Percentiles rank a stretch among this genome's conserved stretches.
Conservation (phyloP, 2,329 filamentous ascomycete species). For the Sarocladium strictum region DNA sequence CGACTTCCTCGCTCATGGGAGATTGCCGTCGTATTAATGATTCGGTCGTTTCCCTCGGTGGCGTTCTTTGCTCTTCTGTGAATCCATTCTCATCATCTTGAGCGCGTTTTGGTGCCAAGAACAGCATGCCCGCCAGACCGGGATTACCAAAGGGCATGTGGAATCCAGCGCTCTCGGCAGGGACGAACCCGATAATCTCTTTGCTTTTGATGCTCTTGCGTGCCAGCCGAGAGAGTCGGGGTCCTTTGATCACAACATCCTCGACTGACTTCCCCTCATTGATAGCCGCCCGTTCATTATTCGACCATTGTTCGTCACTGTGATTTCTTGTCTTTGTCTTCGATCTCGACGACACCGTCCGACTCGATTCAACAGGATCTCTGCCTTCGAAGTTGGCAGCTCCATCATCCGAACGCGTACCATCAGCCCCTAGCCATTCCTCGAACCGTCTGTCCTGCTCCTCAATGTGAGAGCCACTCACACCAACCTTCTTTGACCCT, state of each 20-base stretch:
- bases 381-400: neutral
- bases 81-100: neutral
- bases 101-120: neutral
- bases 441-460: slow-evolving; percentile 8
- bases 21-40: neutral
- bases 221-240: slow-evolving; percentile 32
- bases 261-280: neutral
- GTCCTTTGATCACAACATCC: slow-evolving; percentile 16
- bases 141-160: neutral
- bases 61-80: no score
- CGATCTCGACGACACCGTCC: neutral
- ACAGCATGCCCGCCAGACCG: neutral
- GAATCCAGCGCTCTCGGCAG: slow-evolving; percentile 11
- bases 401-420: neutral
- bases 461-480: neutral
- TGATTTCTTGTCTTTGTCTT: neutral
- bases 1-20: neutral
- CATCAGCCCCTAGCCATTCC: slow-evolving; percentile 5
- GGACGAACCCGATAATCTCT: slow-evolving; percentile 38
- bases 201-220: slow-evolving; percentile 39
- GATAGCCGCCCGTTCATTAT: neutral
- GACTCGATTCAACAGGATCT: neutral
- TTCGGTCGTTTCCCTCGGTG: no score
- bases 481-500: no score
- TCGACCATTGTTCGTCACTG: neutral